Evolutionary conservation across 257 asterid species (phyloP).

Genomic region (Lithospermum erythrorhizon): DNA sequence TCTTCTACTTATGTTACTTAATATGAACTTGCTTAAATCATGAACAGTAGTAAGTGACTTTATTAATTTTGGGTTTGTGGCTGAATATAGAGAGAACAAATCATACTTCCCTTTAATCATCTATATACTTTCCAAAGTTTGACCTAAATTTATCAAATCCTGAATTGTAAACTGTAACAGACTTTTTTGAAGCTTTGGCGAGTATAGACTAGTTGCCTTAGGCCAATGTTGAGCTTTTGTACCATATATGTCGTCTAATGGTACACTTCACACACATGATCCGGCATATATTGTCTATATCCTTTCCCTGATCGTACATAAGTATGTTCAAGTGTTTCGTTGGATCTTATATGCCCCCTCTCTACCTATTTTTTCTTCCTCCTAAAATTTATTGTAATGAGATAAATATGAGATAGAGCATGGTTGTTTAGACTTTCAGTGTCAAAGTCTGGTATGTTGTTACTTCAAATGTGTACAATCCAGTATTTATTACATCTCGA

Average conservation of each 20-base stretch:
- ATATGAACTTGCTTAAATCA: neutral
- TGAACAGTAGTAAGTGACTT: neutral
- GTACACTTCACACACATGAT: too few relatives aligned
- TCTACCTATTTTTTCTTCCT: neutral
- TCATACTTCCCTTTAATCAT: too few relatives aligned
- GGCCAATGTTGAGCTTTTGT: neutral
- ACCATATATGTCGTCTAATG: neutral
- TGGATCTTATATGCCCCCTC: too few relatives aligned
- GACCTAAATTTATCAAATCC: too few relatives aligned
- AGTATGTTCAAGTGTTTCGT: too few relatives aligned
- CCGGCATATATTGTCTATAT: too few relatives aligned
- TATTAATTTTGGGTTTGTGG: neutral
- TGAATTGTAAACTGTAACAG: neutral
- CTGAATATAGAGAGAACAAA: neutral
- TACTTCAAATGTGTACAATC: neutral
- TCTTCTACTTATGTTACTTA: neutral
- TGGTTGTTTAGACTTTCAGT: neutral
- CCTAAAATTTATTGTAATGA: neutral
- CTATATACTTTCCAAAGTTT: neutral
- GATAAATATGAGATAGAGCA: neutral
- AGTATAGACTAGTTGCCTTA: neutral
- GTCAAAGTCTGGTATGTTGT: neutral
- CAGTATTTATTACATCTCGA: slow-evolving; percentile 1
- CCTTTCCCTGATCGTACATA: too few relatives aligned
- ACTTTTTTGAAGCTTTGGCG: neutral